These are phyloP conservation scores for Apophysomyces variabilis DNA, from an alignment of 371 early-diverging fungal genomes.

Conservation along the genomic window DNA sequence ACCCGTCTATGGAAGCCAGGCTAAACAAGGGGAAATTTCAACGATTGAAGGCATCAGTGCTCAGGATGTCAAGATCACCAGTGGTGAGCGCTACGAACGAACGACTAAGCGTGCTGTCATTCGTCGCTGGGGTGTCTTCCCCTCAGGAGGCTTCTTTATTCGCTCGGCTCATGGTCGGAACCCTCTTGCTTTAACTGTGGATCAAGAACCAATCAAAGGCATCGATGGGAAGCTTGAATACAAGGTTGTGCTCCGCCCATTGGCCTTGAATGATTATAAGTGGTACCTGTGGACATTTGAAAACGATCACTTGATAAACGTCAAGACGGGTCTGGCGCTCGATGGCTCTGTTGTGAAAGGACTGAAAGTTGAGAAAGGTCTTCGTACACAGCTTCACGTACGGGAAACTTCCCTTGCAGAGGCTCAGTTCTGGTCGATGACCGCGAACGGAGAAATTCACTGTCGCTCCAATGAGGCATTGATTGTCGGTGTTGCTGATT, in stretches of 20 bases:
- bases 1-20: constrained; percentile 37
- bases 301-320: constrained; percentile 58
- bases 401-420: constrained; percentile 31
- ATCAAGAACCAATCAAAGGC: constrained; percentile 23
- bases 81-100: constrained; percentile 38
- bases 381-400: constrained; percentile 36
- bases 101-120: constrained; percentile 32
- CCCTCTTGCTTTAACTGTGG: constrained; percentile 44
- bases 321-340: constrained; percentile 56
- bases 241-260: constrained; percentile 33
- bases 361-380: constrained; percentile 36
- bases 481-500: constrained; percentile 32
- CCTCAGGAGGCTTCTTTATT: constrained; percentile 43
- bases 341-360: constrained; percentile 37
- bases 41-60: constrained; percentile 31
- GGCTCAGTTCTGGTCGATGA: constrained; percentile 48
- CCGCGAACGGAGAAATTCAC: constrained; percentile 48
- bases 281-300: constrained; percentile 58
- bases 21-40: constrained; percentile 6
- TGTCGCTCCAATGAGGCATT: constrained; percentile 39
- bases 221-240: constrained; percentile 28
- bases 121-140: constrained; percentile 55
- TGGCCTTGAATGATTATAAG: constrained; percentile 46
- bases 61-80: constrained; percentile 16
- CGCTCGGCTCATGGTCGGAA: constrained; percentile 33